Base-by-base conservation (phyloP, 345 rosid species). In the Adansonia digitata region DNA sequence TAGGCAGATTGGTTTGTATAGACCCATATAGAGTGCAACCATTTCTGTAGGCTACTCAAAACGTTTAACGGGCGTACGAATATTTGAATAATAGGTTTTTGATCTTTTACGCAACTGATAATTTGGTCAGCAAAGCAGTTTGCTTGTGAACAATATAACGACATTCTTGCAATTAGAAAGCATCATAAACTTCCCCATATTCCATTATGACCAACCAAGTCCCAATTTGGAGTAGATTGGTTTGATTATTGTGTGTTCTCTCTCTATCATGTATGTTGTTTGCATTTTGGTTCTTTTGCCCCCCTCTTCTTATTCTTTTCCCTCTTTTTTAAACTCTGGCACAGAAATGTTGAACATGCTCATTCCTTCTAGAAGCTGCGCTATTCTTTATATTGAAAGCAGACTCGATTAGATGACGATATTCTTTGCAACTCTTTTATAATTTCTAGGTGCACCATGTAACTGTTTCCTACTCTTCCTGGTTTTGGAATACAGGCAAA, bases 401-500 rank as follows among this genome's bases (percentile, higher is more conserved):
- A 35, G 11, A 34, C 39, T 62, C 27, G 22, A 34, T 9, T 31
- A 69, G 59, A 52, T 63, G 40, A 31, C 6, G 4, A 31, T 55
- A 67, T 35, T 67, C 2, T 37, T n/a, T 74, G 55, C 24, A 17
- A 35, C 20, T 31, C 34, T 39, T 60, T 55, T 24, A 13, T 74
- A 15, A 1, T 71, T 59, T 26, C 31, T 13, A 63, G 75, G 3
- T 42, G 55, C 52, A 55, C 73, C n/a, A 39, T 63, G 20, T 72
- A 43, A 79, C 74, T 71, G 57, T 59, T 37, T 51, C 76, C 69
- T 46, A 71, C 31, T 65, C 24, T 52, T 57, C 43, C 31, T 81
- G 74, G 46, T 71, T 64, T 74, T 81, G 53, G 60, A 69, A 7
- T 85, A 68, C 88, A 95, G 99, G 98, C 98, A 40, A 95, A 95